phyloP scores from a whole-genome alignment of 306 rosid genomes.

The Dicorynia guianensis region DNA sequence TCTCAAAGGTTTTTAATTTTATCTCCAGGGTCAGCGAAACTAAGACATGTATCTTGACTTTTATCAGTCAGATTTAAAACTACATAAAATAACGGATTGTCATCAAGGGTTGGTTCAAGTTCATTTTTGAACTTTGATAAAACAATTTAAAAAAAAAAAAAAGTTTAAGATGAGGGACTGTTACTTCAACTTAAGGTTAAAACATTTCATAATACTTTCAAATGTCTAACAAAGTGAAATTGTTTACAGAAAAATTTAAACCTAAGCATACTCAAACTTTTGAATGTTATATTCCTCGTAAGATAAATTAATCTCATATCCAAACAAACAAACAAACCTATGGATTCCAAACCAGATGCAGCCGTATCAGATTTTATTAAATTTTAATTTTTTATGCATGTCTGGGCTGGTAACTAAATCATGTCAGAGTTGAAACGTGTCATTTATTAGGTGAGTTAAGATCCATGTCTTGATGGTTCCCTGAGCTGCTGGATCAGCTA shows the following conservation, averaged over 20 bases:
- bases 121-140: neutral
- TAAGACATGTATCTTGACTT: constrained; percentile 29
- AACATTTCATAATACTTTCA: too few species aligned
- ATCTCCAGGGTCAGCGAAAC: constrained; percentile 33
- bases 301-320: neutral
- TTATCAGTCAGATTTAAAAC: neutral
- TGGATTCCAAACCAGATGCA: constrained; percentile 25
- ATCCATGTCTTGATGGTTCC: constrained; percentile 19
- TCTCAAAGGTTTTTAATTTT: constrained; percentile 20
- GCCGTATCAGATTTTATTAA: constrained; percentile 19
- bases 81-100: constrained; percentile 32
- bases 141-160: too few species aligned
- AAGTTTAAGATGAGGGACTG: too few species aligned
- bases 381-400: constrained; percentile 15
- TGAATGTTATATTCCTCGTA: constrained; percentile 19
- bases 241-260: too few species aligned
- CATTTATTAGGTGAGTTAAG: neutral
- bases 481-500: constrained; percentile 36
- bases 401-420: neutral
- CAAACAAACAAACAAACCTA: constrained; percentile 15
- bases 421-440: neutral
- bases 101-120: neutral
- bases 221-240: too few species aligned
- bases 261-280: too few species aligned
- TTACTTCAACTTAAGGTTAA: too few species aligned